Evolutionary conservation across 768 basidiomycete species (phyloP), one percentile per base, ranked within the genome.

Genomic region (Lentinula detonsa): DNA sequence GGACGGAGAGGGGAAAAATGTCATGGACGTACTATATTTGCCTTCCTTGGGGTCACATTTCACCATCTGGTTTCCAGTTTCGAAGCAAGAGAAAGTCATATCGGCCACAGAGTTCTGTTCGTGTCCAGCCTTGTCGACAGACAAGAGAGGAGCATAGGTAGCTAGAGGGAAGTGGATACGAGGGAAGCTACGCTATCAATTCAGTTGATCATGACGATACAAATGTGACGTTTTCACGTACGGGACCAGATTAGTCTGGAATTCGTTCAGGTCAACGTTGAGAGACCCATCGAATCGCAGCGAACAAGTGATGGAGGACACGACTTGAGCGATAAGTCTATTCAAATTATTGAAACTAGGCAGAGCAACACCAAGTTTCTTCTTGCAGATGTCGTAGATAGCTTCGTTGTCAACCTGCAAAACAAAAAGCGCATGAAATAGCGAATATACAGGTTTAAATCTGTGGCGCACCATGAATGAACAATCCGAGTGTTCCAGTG

Each of bases 181-280:
- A 63, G 95, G 95, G 88, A 96, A 96, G 54, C 92, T 94, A 65
- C 37, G 49, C 28, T 37, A 23, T 35, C 37, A 39, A 48, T 59
- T 57, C 62, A 61, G 58, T 52, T 56, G 60, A 48, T 61, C 33
- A 55, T 46, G 52, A 51, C 39, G 40, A 21, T 55, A 23, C 28
- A 54, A 46, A 11, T 35, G 54, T 58, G 10, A 9, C 21, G 40
- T 28, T 11, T 10, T 16, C 43, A 83, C 92, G 78, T 71, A 95
- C 88, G 96, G 95, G 57, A 98, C 95, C 74, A 98, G 78, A 77
- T 98, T 98, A 54, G 95, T 98, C 80, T 98, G 96, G 84, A 98
- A 98, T 77, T 98, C 96, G 74, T 90, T 93, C 67, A 98, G 75
- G 75, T 98, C 96, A 67, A 98, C 96, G 73, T 98, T 98, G 69